Evolutionary conservation across 2,329 filamentous ascomycete genomes (phyloP).

Genomic region (Nemania sp.): DNA sequence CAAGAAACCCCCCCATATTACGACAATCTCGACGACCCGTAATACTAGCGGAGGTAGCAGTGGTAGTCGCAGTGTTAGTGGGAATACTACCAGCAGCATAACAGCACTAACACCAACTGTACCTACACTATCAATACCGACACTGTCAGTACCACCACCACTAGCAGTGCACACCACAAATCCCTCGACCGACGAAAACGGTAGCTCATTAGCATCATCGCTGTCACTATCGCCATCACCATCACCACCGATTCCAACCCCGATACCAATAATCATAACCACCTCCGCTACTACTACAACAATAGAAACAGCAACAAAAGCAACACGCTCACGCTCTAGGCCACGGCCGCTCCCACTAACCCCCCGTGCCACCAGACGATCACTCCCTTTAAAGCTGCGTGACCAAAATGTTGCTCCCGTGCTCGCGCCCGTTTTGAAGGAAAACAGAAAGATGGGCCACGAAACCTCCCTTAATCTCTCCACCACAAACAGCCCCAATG

Average conservation of each 20-base stretch:
- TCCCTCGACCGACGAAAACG: conserved; percentile 15
- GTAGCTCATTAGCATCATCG: conserved; percentile 6
- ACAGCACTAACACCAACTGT: neutral
- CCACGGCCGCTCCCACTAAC: neutral
- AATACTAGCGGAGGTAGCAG: conserved; percentile 8
- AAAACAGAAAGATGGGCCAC: conserved; percentile 53
- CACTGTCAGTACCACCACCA: conserved; percentile 10
- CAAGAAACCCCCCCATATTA: conserved; percentile 33
- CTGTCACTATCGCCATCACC: neutral
- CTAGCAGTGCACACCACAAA: conserved; percentile 19
- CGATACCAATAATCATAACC: neutral
- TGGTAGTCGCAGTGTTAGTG: neutral
- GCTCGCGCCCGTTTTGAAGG: conserved; percentile 49
- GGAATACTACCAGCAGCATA: neutral
- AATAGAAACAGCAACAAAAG: neutral
- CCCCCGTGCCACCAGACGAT: conserved; percentile 9
- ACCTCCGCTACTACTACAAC: too few species aligned
- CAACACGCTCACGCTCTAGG: neutral
- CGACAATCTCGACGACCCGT: conserved; percentile 38
- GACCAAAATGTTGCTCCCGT: conserved; percentile 56
- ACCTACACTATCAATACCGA: neutral
- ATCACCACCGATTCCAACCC: neutral
- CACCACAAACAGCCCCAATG: conserved; percentile 49
- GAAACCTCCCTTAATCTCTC: conserved; percentile 60
- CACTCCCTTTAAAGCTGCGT: conserved; percentile 43